These are phyloP conservation scores for Didymella segeticola DNA, from an alignment of 2,329 filamentous ascomycete genomes.

Conservation along the genomic window DNA sequence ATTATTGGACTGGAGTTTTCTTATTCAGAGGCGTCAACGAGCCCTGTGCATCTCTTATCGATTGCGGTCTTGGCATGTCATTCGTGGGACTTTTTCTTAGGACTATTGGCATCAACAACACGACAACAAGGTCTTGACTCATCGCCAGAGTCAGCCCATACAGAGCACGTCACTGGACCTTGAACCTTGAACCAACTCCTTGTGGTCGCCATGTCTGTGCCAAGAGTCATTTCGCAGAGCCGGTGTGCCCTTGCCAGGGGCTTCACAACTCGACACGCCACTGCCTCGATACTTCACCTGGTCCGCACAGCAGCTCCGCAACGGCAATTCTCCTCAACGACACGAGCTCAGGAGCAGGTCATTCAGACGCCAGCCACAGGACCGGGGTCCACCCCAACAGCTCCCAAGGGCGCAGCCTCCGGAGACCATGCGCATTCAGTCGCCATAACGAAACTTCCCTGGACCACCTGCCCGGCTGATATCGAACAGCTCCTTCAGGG, in stretches of 20 bases:
- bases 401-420: background rate
- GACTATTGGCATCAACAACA: background rate
- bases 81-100: background rate
- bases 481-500: conserved; percentile 22
- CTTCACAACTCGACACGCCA: conserved; percentile 17
- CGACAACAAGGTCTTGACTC: background rate
- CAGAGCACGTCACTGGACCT: too few relatives aligned
- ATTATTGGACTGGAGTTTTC: background rate
- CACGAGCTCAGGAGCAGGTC: conserved; percentile 7
- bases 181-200: background rate
- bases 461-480: conserved; percentile 12
- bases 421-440: conserved; percentile 17
- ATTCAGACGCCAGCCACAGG: conserved; percentile 15
- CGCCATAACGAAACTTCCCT: conserved; percentile 19
- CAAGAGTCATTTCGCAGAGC: conserved; percentile 18
- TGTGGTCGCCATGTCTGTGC: conserved; percentile 23
- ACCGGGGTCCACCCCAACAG: conserved; percentile 8
- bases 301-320: conserved; percentile 16
- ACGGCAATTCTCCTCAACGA: conserved; percentile 22
- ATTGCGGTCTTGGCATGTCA: conserved; percentile 4
- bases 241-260: conserved; percentile 21
- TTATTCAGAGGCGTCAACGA: too few relatives aligned
- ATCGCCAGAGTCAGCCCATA: background rate
- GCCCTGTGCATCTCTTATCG: conserved; percentile 4
- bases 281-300: conserved; percentile 17